These are phyloP conservation scores for Adansonia digitata DNA, from an alignment of 345 rosid species.

Conservation along the genomic window DNA sequence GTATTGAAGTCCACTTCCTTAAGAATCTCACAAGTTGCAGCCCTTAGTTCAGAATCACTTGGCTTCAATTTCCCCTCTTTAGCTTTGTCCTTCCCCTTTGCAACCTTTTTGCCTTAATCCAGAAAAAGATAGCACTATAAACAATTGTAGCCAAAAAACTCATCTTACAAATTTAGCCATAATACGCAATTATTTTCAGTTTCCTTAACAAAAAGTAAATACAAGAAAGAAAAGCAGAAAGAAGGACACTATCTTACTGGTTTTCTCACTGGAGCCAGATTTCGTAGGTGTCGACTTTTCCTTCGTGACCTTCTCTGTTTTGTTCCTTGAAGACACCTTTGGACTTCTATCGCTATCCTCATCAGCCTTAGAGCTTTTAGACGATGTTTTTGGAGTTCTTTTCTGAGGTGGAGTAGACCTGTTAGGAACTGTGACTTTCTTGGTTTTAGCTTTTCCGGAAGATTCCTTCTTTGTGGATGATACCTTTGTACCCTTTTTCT, in stretches of 20 bases:
- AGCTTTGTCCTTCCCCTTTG: constrained; percentile 55
- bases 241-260: constrained; percentile 28
- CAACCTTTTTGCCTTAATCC: constrained; percentile 41
- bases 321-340: constrained; percentile 53
- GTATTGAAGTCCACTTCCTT: constrained; percentile 84
- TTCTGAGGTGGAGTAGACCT: constrained; percentile 46
- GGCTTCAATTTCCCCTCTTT: no score
- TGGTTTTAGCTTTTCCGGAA: constrained; percentile 50
- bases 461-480: constrained; percentile 50
- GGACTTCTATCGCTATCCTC: constrained; percentile 57
- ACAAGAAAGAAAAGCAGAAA: no score
- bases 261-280: constrained; percentile 58
- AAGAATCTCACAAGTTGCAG: constrained; percentile 35
- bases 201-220: not conserved
- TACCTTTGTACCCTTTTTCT: constrained; percentile 40
- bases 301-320: constrained; percentile 32
- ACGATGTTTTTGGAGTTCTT: constrained; percentile 42
- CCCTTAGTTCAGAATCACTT: constrained; percentile 55
- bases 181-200: not conserved
- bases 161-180: not conserved
- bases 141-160: not conserved
- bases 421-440: constrained; percentile 31
- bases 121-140: constrained; percentile 8
- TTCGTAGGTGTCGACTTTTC: constrained; percentile 50
- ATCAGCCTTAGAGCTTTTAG: constrained; percentile 42